These are phyloP conservation scores for Fonsecaea multimorphosa DNA, from an alignment of 2,329 filamentous ascomycete species.

Conservation along the genomic window DNA sequence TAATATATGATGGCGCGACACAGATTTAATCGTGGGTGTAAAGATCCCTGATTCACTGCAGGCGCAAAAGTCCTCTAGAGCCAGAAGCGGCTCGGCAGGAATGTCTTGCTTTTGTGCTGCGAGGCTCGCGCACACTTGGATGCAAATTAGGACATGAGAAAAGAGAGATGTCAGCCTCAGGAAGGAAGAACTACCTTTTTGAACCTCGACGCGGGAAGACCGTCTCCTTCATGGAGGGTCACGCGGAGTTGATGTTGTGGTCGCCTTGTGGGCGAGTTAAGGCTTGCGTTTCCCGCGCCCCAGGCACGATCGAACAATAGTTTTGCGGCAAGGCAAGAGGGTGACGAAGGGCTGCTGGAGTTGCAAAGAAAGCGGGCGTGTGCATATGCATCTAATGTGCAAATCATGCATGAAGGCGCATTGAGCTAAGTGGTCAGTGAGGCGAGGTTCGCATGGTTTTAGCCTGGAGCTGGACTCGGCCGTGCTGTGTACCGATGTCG, in stretches of 20 bases:
- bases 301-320: background rate
- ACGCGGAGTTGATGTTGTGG: constrained; percentile 10
- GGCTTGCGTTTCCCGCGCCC: background rate
- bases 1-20: background rate
- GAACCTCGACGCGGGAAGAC: background rate
- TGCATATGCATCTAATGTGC: constrained; percentile 18
- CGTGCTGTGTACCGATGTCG: background rate
- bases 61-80: no score
- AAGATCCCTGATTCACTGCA: background rate
- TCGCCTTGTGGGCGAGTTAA: background rate
- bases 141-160: background rate
- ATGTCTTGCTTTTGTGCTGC: background rate
- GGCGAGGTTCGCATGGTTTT: constrained; percentile 8
- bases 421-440: background rate
- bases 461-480: background rate
- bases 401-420: background rate
- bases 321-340: background rate
- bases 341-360: constrained; percentile 14
- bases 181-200: constrained; percentile 16
- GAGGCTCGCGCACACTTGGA: constrained; percentile 1
- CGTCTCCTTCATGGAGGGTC: constrained; percentile 3
- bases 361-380: constrained; percentile 9
- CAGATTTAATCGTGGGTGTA: background rate
- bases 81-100: background rate
- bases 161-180: constrained; percentile 2